phyloP scores from a whole-genome alignment of 2,329 filamentous ascomycete species.

The Verticillium isaacii region DNA sequence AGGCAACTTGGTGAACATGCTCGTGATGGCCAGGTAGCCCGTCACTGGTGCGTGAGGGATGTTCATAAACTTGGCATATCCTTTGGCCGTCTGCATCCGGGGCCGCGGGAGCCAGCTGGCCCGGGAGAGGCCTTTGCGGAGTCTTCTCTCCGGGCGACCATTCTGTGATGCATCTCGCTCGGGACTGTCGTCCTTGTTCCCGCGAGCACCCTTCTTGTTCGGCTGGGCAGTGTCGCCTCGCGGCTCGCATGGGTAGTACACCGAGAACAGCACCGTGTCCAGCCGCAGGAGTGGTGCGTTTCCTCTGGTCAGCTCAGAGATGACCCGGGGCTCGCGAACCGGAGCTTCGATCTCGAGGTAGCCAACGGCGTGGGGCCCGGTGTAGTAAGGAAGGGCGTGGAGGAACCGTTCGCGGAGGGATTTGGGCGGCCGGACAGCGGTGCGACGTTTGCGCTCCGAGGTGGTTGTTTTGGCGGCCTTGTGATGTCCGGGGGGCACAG shows the following conservation, averaged over 20 bases:
- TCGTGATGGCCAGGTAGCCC: constrained; percentile 49
- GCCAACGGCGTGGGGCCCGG: constrained; percentile 63
- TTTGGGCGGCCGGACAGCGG: constrained; percentile 21
- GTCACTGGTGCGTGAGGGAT: constrained; percentile 43
- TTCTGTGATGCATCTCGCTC: constrained; percentile 4
- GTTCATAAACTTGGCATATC: constrained; percentile 58
- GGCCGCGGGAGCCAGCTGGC: constrained; percentile 60
- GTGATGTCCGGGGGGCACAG: neutral
- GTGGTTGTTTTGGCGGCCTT: neutral
- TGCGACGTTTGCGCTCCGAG: constrained; percentile 5
- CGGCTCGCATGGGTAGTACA: constrained; percentile 60
- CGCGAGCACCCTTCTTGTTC: constrained; percentile 19
- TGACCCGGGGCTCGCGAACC: constrained; percentile 31
- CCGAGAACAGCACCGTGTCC: constrained; percentile 56
- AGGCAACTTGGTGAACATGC: constrained; percentile 61
- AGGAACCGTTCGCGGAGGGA: constrained; percentile 32
- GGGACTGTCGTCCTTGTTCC: constrained; percentile 8
- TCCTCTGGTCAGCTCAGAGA: constrained; percentile 35
- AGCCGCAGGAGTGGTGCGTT: constrained; percentile 33
- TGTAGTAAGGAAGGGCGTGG: constrained; percentile 53
- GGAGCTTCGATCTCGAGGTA: constrained; percentile 65
- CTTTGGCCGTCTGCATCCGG: constrained; percentile 48
- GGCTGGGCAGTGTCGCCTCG: constrained; percentile 3
- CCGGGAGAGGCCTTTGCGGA: constrained; percentile 37
- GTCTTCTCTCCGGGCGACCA: neutral